Evolutionary conservation across 116 monocot genomes (phyloP), one percentile per base, ranked within the genome.

Genomic region (Thalassia testudinum): DNA sequence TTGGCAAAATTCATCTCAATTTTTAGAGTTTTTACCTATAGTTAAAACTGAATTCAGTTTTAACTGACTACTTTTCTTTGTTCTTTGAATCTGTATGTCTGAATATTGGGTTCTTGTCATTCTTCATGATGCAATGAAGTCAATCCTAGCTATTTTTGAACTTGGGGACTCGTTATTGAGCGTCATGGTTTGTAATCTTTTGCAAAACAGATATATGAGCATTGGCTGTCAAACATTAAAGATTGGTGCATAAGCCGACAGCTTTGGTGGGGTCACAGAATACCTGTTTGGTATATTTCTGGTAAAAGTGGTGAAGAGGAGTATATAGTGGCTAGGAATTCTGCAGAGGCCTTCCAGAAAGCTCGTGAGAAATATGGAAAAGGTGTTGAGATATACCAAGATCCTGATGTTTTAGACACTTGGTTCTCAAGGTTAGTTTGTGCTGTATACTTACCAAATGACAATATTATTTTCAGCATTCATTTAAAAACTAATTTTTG

Each of bases 181-280:
- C n/a, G n/a, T n/a, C n/a, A n/a, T n/a, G n/a, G n/a, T 17, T 18
- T 20, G n/a, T n/a, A 10, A 13, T 48, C 21, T 52, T 1, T 70
- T 3, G 3, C 3, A 5, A 5, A 10, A 54, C 62, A 95, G 95
- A 88, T 59, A 60, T 95, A 88, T 67, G 85, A 71, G 56, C 88
- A 95, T 62, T 95, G 95, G 95, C 58, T 95, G 65, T 85, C 81
- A 66, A 88, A 88, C 60, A 95, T 95, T 49, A 88, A 95, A 44
- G 95, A 95, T 43, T 95, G 95, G 95, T 95, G 95, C 64, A 95
- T 95, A 72, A 95, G 95, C 63, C 83, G 95, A 64, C 95, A 95
- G 50, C 63, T 95, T 26, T 95, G 95, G 95, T 95, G 95, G 95
- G 95, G 95, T 16, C 95, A 95, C 62, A 70, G 70, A 11, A 95